Base-by-base conservation (phyloP, 192 early-diverging fungal genomes). In the Coemansia sp. region DNA sequence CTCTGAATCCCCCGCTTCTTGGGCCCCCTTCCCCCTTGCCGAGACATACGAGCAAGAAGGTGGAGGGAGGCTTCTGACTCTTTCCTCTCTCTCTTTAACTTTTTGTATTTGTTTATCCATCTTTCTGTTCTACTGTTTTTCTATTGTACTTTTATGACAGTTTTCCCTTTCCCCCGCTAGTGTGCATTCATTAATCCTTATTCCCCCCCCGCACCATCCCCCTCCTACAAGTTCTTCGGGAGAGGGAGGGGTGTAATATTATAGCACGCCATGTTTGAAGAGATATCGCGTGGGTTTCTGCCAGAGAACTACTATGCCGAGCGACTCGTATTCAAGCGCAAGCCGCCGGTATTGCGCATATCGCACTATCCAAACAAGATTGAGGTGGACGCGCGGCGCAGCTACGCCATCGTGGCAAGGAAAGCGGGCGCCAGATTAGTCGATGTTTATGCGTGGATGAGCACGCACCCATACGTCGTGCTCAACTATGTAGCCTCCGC, bases 301-400 rank as follows among this genome's bases (percentile, higher is more conserved):
- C 68, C 68, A 26, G 35, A 15, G 22, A 61, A 58, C 58, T 73
- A 66, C 31, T 73, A 60, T 23, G 8, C 26, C 2, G 54, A 60
- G 31, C 46, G 34, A 3, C 58, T 36, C 1, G 70, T 73, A 14
- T 73, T 51, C 34, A 62, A 63, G 30, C 63, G 54, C 0, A 61
- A 58, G 22, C 58, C 58, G 22, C 70, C 70, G 3, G 3, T 9
- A 15, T 51, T 73, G 0, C 19, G 30, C 11, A 13, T 27, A 14
- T 66, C 51, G n/a, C 56, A 23, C 8, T 75, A 75, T 21, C 72
- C 72, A 40, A 75, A 75, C 50, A 75, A 75, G 33, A 75, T 75
- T 43, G 65, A 75, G 9, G 43, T 75, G 4, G 56, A 30, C 46
- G 30, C 5, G 1, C 11, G 10, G 1, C 53, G 56, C 30, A 41